phyloP scores from a whole-genome alignment of 306 rosid genomes.

The Sophora flavescens region DNA sequence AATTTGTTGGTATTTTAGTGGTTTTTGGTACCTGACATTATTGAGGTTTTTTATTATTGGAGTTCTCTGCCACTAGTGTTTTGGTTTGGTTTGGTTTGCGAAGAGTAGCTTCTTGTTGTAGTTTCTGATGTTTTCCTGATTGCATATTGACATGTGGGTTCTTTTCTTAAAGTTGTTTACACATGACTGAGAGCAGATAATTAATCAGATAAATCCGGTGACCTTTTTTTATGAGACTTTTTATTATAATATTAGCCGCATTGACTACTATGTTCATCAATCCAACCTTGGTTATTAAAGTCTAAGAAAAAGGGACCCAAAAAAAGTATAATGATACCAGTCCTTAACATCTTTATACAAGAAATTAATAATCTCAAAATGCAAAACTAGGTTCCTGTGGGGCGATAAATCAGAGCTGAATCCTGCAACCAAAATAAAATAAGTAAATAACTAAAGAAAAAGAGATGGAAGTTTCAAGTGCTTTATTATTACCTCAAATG shows the following conservation, averaged over 20 bases:
- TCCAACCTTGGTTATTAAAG: background rate
- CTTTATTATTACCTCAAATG: background rate
- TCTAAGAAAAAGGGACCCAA: background rate
- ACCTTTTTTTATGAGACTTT: background rate
- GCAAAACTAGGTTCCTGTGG: background rate
- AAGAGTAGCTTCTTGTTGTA: slow-evolving; percentile 20
- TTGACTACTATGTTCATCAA: background rate
- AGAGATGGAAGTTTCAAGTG: background rate
- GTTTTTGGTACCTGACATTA: slow-evolving; percentile 27
- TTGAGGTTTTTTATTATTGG: slow-evolving; percentile 35
- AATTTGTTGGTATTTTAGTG: slow-evolving; percentile 1
- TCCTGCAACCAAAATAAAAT: background rate
- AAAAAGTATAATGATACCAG: background rate
- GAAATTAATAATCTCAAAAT: background rate
- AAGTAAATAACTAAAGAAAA: background rate
- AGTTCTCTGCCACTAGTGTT: slow-evolving; percentile 15
- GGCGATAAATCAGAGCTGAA: background rate
- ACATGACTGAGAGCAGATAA: slow-evolving; percentile 15
- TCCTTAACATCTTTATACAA: background rate
- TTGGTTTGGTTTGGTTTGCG: slow-evolving; percentile 19
- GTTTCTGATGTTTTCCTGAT: slow-evolving; percentile 25
- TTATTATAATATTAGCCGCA: background rate
- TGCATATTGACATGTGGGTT: slow-evolving; percentile 8
- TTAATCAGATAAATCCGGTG: slow-evolving; percentile 1
- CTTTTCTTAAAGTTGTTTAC: slow-evolving; percentile 19